Base-by-base conservation (phyloP, 1,139 yeast species). In the Taiozyma sp. region DNA sequence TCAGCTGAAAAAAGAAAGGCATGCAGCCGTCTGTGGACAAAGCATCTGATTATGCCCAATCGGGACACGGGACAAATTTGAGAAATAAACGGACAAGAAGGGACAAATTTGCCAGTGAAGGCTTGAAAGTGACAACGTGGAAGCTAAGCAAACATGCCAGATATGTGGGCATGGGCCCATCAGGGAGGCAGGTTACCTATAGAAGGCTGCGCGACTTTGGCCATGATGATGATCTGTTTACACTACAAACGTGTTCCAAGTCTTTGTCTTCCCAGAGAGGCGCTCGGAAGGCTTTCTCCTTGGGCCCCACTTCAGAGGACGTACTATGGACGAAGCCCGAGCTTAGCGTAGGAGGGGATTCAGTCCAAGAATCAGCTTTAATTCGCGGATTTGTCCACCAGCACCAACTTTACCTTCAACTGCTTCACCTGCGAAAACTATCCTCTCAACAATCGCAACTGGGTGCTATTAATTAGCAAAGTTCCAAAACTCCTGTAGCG, bases 321-420 rank as follows among this genome's bases (percentile, higher is more conserved):
- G 19, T 19, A 19, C 3, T 19, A 19, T 19, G 19, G 19, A 2
- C 19, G 19, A 19, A 19, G 19, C 19, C 19, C 19, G 19, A 19
- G 19, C 19, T 2, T 19, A 32, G 35, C 19, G 9, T 19, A 32
- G 35, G 34, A 32, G 35, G 35, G 35, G 35, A 32, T n/a, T 32
- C 34, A 9, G 34, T 30, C 16, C 34, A 30, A 30, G 3, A 30
- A 11, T 30, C 11, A 13, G 35, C 10, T n/a, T 14, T 2, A 32
- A 32, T 32, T 32, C 35, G 35, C 35, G 35, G 35, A 32, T 32
- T 32, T 32, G 35, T n/a, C 35, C 19, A 30, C 34, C 19, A 45
- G 39, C 26, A 40, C 37, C 45, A 19, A 19, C 53, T 47, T 50
- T 49, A 50, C 45, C 53, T 50, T 48, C 51, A 50, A 50, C 53